Conservation (phyloP, 768 basidiomycete species). For the Kwoniella dendrophila region DNA sequence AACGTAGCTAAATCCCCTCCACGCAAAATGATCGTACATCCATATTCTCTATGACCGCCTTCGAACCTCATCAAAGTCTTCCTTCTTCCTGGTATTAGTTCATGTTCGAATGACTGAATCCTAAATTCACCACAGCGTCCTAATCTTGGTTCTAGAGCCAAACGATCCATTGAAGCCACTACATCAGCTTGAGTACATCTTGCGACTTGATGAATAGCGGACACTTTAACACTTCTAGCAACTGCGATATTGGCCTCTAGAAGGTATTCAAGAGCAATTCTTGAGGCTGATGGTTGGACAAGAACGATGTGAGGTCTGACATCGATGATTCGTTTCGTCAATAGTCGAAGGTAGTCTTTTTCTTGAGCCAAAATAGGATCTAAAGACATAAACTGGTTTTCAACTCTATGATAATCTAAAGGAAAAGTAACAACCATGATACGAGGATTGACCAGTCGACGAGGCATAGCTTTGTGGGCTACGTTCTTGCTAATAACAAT, state of each 20-base stretch:
- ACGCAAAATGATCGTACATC: conserved; percentile 88
- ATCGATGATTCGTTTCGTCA: conserved; percentile 86
- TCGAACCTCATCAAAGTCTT: conserved; percentile 99
- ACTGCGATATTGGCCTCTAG: conserved; percentile 84
- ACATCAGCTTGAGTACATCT: conserved; percentile 93
- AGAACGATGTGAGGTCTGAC: conserved; percentile 88
- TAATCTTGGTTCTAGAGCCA: conserved; percentile 82
- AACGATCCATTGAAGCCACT: conserved; percentile 91
- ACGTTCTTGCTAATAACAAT: conserved; percentile 98
- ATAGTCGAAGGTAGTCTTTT: conserved; percentile 84
- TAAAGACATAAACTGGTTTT: conserved; percentile 81
- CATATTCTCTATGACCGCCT: conserved; percentile 88
- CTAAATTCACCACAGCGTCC: conserved; percentile 84
- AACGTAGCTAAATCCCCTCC: conserved; percentile 82
- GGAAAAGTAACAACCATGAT: conserved; percentile 97
- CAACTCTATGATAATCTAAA: conserved; percentile 75
- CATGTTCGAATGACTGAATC: conserved; percentile 92
- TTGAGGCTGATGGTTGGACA: conserved; percentile 86
- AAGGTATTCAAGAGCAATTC: conserved; percentile 83
- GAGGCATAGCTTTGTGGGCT: conserved; percentile 91
- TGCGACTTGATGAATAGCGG: conserved; percentile 83
- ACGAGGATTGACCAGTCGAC: conserved; percentile 78
- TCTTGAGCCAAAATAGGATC: conserved; percentile 89
- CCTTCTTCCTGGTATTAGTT: conserved; percentile 85
- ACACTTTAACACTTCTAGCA: conserved; percentile 82